These are phyloP conservation scores for Isatis tinctoria DNA, from an alignment of 345 rosid species.

Conservation along the genomic window DNA sequence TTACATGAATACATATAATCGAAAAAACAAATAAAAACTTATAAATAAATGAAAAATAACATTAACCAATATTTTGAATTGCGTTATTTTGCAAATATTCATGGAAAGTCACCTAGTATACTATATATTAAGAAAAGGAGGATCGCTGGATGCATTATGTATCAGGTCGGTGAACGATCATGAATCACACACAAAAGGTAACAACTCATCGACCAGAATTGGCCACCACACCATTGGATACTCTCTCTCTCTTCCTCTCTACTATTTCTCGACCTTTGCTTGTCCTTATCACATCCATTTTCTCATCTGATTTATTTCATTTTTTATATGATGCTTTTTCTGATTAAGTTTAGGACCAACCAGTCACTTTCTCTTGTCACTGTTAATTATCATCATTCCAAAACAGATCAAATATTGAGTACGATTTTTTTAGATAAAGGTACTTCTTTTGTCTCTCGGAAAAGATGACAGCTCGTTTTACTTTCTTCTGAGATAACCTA, in stretches of 20 bases:
- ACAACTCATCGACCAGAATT: neutral
- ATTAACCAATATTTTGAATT: too few species aligned
- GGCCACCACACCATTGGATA: slow-evolving; percentile 4
- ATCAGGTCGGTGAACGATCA: slow-evolving; percentile 6
- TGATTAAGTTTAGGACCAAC: neutral
- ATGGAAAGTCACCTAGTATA: too few species aligned
- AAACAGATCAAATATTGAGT: neutral
- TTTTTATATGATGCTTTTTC: neutral
- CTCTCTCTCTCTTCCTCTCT: neutral
- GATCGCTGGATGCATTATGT: slow-evolving; percentile 13
- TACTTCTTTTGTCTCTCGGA: neutral
- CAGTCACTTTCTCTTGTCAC: neutral
- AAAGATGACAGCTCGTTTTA: neutral
- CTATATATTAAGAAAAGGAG: neutral
- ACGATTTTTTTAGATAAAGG: neutral
- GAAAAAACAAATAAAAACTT: too few species aligned
- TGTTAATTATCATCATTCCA: neutral
- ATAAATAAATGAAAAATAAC: too few species aligned
- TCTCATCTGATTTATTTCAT: neutral
- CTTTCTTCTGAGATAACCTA: neutral
- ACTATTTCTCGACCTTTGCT: neutral
- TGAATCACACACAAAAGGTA: slow-evolving; percentile 15
- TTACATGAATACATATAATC: too few species aligned
- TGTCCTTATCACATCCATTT: slow-evolving; percentile 12
- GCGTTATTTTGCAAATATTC: too few species aligned